Conservation (phyloP, 257 asterid genomes). For the Przewalskia tangutica region DNA sequence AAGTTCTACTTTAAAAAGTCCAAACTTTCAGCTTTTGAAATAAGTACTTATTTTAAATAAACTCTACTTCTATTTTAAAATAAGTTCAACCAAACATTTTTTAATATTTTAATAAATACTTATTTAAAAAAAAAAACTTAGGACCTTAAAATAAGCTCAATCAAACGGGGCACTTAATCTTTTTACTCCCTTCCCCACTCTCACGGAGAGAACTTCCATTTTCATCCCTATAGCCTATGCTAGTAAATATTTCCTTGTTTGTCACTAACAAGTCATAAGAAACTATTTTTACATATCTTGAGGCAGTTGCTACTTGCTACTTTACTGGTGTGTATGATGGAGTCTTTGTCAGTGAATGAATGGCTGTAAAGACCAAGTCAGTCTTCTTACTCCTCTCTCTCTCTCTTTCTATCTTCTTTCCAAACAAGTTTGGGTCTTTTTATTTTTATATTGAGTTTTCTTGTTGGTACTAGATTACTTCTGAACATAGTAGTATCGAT, state of each 20-base stretch:
- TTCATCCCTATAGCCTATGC: neutral
- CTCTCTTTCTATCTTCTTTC: neutral
- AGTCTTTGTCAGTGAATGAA: conserved; percentile 71
- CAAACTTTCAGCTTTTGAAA: no score
- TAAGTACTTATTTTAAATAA: no score
- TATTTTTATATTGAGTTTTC: no score
- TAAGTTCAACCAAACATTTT: no score
- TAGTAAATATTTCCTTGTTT: conserved; percentile 1
- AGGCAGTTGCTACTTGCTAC: conserved; percentile 33
- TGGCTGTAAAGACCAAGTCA: conserved; percentile 56
- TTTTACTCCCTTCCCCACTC: neutral
- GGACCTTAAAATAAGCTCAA: no score
- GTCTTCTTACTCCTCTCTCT: conserved; percentile 26
- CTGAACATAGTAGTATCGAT: no score
- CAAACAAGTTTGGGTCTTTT: neutral
- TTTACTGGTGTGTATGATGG: conserved; percentile 44
- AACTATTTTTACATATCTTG: conserved; percentile 15
- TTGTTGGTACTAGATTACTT: no score
- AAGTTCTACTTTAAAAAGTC: no score
- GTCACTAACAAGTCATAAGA: conserved; percentile 6
- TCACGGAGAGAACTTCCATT: neutral
- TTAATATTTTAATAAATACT: no score
- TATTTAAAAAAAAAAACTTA: no score
- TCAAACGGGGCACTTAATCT: no score
- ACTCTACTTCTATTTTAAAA: no score